Evolutionary conservation across 1,284 basidiomycete species (phyloP).

Genomic region (Moniliophthora roreri): DNA sequence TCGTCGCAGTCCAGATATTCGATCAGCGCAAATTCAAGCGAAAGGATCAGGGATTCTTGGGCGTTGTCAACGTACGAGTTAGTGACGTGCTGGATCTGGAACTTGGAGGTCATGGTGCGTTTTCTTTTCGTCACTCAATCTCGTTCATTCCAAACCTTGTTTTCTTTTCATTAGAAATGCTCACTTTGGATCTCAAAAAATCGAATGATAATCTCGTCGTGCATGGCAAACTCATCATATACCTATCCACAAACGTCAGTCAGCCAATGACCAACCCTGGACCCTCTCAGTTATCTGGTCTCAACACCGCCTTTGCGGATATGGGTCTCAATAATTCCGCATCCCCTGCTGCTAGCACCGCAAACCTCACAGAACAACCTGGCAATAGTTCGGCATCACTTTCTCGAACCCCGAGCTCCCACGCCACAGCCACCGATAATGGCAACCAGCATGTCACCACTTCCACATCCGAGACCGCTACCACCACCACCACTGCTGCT

Average conservation of each 20-base stretch:
- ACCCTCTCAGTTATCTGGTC: conserved; percentile 58
- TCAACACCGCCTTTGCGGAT: conserved; percentile 55
- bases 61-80: conserved; percentile 90
- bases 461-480: conserved; percentile 34
- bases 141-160: not conserved
- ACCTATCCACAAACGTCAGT: conserved; percentile 81
- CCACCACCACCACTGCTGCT: conserved; percentile 32
- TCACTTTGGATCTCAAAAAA: conserved; percentile 87
- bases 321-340: conserved; percentile 47
- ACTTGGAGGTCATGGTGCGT: conserved; percentile 83
- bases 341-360: conserved; percentile 53
- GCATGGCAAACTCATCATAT: conserved; percentile 89
- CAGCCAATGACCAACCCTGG: conserved; percentile 77
- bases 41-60: conserved; percentile 92
- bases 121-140: not conserved
- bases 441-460: conserved; percentile 20
- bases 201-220: conserved; percentile 89
- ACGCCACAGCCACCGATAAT: conserved; percentile 42
- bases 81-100: conserved; percentile 37
- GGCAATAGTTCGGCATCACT: conserved; percentile 34
- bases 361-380: conserved; percentile 38
- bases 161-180: conserved; percentile 63
- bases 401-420: conserved; percentile 56
- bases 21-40: conserved; percentile 97
- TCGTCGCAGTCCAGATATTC: conserved; percentile 93